Percentiles rank a stretch among this genome's conserved stretches.
These are phyloP conservation scores for Letharia columbiana DNA, from an alignment of 495 filamentous ascomycete genomes.

Conservation along the genomic window DNA sequence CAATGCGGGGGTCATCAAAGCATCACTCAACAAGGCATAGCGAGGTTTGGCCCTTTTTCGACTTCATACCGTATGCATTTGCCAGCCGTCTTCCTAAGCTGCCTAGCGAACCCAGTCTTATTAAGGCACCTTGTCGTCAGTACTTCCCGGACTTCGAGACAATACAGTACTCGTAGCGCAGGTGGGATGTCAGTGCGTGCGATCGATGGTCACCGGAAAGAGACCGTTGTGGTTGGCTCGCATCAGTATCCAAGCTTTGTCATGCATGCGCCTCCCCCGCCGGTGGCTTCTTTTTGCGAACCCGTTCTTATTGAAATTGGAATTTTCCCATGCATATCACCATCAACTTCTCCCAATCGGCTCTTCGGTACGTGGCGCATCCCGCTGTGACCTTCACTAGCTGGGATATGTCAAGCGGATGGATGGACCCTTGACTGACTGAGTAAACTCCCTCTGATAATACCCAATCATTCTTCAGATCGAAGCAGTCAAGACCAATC, in stretches of 20 bases:
- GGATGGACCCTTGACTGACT: neutral
- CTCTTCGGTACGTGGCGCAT: conserved; percentile 1
- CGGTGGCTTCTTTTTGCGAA: neutral
- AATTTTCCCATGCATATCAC: neutral
- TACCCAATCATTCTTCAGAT: neutral
- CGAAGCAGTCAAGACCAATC: neutral
- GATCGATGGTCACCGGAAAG: neutral
- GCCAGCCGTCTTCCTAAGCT: too few species aligned
- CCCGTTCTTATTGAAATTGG: neutral
- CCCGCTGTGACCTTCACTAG: neutral
- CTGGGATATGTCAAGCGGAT: neutral
- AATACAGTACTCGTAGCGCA: neutral
- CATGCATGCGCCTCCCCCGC: neutral
- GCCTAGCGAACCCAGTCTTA: too few species aligned
- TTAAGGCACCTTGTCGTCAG: neutral
- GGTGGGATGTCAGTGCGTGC: neutral
- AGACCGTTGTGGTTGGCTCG: neutral
- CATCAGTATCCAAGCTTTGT: neutral
- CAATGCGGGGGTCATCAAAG: too few species aligned
- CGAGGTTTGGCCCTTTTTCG: too few species aligned
- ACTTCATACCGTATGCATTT: too few species aligned
- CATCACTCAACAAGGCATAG: too few species aligned
- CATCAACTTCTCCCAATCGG: neutral
- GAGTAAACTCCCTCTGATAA: neutral
- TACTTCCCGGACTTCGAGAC: neutral